phyloP scores from a whole-genome alignment of 305 asterid genomes.

The Solanum hybrid region DNA sequence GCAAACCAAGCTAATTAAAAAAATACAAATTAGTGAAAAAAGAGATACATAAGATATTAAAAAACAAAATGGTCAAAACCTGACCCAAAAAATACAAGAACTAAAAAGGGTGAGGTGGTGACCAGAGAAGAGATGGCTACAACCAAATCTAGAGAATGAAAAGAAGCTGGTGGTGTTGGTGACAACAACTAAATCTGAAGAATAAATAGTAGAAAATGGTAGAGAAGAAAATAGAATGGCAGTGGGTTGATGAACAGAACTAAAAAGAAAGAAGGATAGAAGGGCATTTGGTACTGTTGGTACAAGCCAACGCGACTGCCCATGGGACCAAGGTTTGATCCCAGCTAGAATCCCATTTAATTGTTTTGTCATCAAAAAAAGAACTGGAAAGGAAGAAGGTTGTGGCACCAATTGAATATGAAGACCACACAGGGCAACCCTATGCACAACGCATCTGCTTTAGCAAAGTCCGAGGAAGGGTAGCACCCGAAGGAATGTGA shows the following conservation, averaged over 20 bases:
- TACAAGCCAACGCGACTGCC: no score
- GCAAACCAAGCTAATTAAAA: not conserved
- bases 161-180: not conserved
- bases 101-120: not conserved
- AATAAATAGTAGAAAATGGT: not conserved
- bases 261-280: no score
- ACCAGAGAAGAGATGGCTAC: no score
- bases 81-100: not conserved
- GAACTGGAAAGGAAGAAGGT: not conserved
- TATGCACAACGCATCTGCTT: not conserved
- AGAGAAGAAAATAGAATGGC: not conserved
- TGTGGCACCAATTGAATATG: not conserved
- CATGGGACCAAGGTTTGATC: no score
- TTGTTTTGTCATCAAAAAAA: no score
- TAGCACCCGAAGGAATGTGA: not conserved
- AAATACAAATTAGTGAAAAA: not conserved
- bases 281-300: no score
- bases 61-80: not conserved
- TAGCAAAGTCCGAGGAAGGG: not conserved
- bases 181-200: not conserved
- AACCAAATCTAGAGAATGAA: not conserved
- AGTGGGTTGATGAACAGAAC: not conserved
- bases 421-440: conserved; percentile 12
- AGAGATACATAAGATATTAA: not conserved
- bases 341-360: no score